A percentile compares a stretch with the other conserved stretches of the same genome.
Evolutionary conservation across 768 basidiomycete genomes (phyloP).

Genomic region (Tubosaeta sp.): DNA sequence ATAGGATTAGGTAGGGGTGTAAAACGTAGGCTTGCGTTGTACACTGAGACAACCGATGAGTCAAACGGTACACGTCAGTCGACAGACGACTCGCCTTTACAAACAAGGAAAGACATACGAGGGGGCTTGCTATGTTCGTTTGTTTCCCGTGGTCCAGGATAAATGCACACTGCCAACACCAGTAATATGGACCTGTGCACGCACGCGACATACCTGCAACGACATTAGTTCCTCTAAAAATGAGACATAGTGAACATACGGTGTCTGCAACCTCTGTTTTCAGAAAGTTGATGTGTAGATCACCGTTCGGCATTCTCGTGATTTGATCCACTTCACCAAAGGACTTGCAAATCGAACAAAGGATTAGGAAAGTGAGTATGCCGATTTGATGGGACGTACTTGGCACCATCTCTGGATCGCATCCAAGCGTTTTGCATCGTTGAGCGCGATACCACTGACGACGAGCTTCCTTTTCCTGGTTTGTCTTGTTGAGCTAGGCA

Average conservation of each 20-base stretch:
- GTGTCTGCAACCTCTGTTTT: conserved; percentile 78
- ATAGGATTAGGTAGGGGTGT: conserved; percentile 24
- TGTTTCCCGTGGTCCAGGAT: conserved; percentile 66
- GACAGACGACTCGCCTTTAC: conserved; percentile 20
- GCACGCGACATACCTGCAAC: conserved; percentile 68
- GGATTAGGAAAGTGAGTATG: conserved; percentile 1
- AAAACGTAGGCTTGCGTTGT: conserved; percentile 23
- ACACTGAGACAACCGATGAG: conserved; percentile 20
- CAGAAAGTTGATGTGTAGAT: conserved; percentile 72
- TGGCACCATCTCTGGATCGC: conserved; percentile 74
- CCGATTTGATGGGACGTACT: conserved; percentile 35
- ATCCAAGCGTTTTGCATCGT: conserved; percentile 61
- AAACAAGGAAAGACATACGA: conserved; percentile 10
- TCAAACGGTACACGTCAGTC: background rate
- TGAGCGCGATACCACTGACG: conserved; percentile 60
- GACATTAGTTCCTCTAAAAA: conserved; percentile 3
- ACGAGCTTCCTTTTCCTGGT: conserved; percentile 62
- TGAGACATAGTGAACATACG: conserved; percentile 37
- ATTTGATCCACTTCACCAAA: conserved; percentile 78
- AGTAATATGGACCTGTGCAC: conserved; percentile 68
- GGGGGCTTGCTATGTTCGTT: conserved; percentile 25
- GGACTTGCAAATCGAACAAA: conserved; percentile 37
- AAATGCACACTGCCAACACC: conserved; percentile 76
- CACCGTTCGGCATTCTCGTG: conserved; percentile 68
- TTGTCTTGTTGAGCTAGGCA: conserved; percentile 35